Base-by-base conservation (phyloP, 371 early-diverging fungal genomes). In the Mucor saturninus region DNA sequence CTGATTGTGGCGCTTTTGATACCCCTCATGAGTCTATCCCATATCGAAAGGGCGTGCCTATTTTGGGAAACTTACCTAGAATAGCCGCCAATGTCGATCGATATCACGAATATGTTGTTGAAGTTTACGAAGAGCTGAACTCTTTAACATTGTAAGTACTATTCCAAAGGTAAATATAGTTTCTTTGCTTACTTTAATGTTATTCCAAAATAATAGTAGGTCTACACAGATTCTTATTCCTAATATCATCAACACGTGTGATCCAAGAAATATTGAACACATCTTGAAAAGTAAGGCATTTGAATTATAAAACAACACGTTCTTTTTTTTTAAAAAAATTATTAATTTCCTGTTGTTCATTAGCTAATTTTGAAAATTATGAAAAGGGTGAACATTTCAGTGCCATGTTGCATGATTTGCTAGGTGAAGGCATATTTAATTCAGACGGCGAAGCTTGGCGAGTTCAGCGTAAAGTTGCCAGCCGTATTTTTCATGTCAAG, bases 401-500 rank as follows among this genome's bases (percentile, higher is more conserved):
- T 35, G 37, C 13, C 26, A 56, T 71, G 9, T 65, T 66, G 35
- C 46, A 54, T 26, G 68, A 74, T 6, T 46, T 81, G 1, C 68
- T 81, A 8, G 81, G 80, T 1, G 56, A 74, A 49, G 83, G 83
- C 15, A 80, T 80, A 50, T 81, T 81, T 40, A 75, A 75, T 59
- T 73, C 77, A 29, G 71, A 76, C 43, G 76, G 77, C 4, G 70
- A 79, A 61, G 59, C 64, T 30, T 79, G 80, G 80, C 65, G 61
- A 28, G 61, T 56, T 26, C 80, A 75, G 51, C 56, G 75, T 30
- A 77, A 77, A 52, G 65, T 66, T 13, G 80, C 85, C 0, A 70
- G 75, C 30, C 68, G 83, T 53, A 81, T 84, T 55, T 84, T 84
- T 38, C 76, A 73, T 30, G 75, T 74, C 56, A 79, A 78, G 54